Percentiles rank a stretch among this genome's conserved stretches.
Evolutionary conservation across 768 basidiomycete species (phyloP).

Genomic region (Macrolepiota albuminosa): DNA sequence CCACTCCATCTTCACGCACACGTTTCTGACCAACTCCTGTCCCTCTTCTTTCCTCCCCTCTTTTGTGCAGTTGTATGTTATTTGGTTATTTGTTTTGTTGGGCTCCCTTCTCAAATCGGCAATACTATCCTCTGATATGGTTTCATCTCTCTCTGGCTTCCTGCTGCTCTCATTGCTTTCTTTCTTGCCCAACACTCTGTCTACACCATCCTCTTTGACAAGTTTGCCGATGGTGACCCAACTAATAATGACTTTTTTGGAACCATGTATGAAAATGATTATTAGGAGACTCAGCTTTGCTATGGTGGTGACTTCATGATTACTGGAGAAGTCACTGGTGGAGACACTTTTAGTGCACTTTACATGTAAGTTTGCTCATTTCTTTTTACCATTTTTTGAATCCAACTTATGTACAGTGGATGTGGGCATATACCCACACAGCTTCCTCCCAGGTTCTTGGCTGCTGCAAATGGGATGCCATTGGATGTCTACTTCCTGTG

Average conservation of each 20-base stretch:
- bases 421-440: slow-evolving; percentile 81
- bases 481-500: slow-evolving; percentile 74
- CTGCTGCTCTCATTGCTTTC: slow-evolving; percentile 36
- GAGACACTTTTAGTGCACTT: slow-evolving; percentile 82
- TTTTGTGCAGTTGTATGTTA: neutral
- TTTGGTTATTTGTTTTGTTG: no score
- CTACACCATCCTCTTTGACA: slow-evolving; percentile 85
- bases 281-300: slow-evolving; percentile 84
- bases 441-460: slow-evolving; percentile 60
- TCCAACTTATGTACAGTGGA: slow-evolving; percentile 43
- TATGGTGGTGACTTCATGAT: slow-evolving; percentile 90
- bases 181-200: slow-evolving; percentile 35
- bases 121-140: no score
- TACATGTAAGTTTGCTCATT: slow-evolving; percentile 57
- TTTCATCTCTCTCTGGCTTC: slow-evolving; percentile 26
- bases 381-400: neutral
- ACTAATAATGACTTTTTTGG: slow-evolving; percentile 87
- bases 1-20: neutral
- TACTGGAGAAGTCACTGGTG: slow-evolving; percentile 91
- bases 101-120: no score
- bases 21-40: neutral
- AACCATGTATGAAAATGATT: slow-evolving; percentile 77
- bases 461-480: slow-evolving; percentile 63
- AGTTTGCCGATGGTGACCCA: slow-evolving; percentile 92
- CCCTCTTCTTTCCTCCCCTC: neutral